These are phyloP conservation scores for Marasmius fiardii DNA, from an alignment of 1,284 basidiomycete species.

Conservation along the genomic window DNA sequence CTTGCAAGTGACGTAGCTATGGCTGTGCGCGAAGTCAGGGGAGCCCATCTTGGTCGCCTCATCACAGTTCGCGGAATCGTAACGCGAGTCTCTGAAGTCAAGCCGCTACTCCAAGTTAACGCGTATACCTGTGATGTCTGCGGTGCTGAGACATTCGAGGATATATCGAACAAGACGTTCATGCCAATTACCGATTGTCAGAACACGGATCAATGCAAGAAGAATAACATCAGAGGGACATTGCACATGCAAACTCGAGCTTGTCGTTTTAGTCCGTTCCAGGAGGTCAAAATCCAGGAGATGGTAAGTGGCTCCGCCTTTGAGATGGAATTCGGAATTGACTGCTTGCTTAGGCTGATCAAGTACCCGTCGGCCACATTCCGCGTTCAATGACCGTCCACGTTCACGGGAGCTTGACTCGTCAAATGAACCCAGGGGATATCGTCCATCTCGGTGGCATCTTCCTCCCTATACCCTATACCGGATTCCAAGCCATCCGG, in stretches of 20 bases:
- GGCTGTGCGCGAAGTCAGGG: slow-evolving; percentile 90
- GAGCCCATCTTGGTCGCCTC: slow-evolving; percentile 82
- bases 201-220: slow-evolving; percentile 77
- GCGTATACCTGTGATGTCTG: slow-evolving; percentile 99
- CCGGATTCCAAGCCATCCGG: slow-evolving; percentile 84
- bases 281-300: slow-evolving; percentile 98
- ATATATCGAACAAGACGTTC: slow-evolving; percentile 93
- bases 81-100: slow-evolving; percentile 98
- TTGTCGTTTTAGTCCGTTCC: slow-evolving; percentile 96
- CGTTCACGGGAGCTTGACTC: slow-evolving; percentile 86
- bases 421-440: slow-evolving; percentile 94
- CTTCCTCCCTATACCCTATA: slow-evolving; percentile 89
- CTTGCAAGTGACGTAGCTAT: slow-evolving; percentile 70
- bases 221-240: slow-evolving; percentile 87
- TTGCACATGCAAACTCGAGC: slow-evolving; percentile 98
- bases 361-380: slow-evolving; percentile 99
- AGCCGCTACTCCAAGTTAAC: slow-evolving; percentile 95
- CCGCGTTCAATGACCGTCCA: slow-evolving; percentile 98
- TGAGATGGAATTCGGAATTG: not conserved
- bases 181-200: slow-evolving; percentile 88
- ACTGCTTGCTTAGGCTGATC: slow-evolving; percentile 72
- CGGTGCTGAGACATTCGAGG: slow-evolving; percentile 98
- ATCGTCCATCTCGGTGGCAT: slow-evolving; percentile 90
- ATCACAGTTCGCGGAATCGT: slow-evolving; percentile 98
- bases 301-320: slow-evolving; percentile 60